These are phyloP conservation scores for Scutellaria minor DNA, from an alignment of 257 asterid species.

Conservation along the genomic window DNA sequence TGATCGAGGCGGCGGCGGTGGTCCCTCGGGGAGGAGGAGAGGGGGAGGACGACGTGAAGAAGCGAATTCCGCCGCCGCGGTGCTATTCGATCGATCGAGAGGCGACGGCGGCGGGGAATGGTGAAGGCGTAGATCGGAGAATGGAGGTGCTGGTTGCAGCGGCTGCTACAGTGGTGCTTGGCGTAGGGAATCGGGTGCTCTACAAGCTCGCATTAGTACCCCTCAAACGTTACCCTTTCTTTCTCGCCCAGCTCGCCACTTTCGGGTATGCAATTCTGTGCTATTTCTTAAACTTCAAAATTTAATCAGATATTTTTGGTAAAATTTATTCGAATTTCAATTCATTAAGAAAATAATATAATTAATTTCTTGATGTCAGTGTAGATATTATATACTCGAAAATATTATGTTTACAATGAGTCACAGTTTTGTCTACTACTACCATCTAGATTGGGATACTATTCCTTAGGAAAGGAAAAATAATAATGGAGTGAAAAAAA, in stretches of 20 bases:
- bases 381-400: too few species aligned
- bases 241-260: constrained; percentile 96
- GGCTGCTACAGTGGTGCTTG: constrained; percentile 79
- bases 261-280: constrained; percentile 59
- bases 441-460: background rate
- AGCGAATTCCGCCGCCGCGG: constrained; percentile 34
- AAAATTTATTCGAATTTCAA: background rate
- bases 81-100: constrained; percentile 43
- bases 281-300: background rate
- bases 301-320: background rate
- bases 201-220: constrained; percentile 94
- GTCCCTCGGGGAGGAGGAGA: constrained; percentile 32
- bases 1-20: constrained; percentile 46
- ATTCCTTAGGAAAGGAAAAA: constrained; percentile 10
- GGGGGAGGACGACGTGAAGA: constrained; percentile 35
- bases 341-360: background rate
- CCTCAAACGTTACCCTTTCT: constrained; percentile 82
- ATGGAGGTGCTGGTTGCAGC: constrained; percentile 71
- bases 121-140: constrained; percentile 51
- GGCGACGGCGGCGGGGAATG: constrained; percentile 43
- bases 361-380: too few species aligned
- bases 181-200: constrained; percentile 91
- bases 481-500: background rate
- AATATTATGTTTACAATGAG: too few species aligned
- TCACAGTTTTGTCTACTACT: background rate